A percentile compares a stretch with the other conserved stretches of the same genome.
Evolutionary conservation across 257 asterid genomes (phyloP).

Genomic region (Linaria vulgaris): DNA sequence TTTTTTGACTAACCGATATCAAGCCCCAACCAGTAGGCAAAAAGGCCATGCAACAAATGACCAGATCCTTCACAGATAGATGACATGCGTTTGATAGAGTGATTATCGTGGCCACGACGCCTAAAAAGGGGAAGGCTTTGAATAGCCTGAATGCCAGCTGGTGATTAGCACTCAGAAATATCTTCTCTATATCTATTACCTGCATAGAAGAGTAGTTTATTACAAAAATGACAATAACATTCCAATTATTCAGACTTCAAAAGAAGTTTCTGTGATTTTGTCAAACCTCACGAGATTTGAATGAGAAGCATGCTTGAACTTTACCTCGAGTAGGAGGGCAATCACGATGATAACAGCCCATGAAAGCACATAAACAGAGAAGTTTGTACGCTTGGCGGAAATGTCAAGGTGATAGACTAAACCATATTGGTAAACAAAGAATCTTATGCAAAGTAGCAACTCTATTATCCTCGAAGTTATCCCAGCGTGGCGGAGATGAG

Average conservation of each 20-base stretch:
- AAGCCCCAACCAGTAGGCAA: slow-evolving; percentile 98
- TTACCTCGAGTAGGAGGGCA: slow-evolving; percentile 81
- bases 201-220: slow-evolving; percentile 23
- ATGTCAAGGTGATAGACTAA: slow-evolving; percentile 93
- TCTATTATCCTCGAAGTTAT: slow-evolving; percentile 70
- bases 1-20: slow-evolving; percentile 60
- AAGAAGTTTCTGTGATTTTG: too few species aligned
- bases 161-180: slow-evolving; percentile 61
- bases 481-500: slow-evolving; percentile 80
- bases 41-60: slow-evolving; percentile 85
- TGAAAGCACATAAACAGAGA: slow-evolving; percentile 79
- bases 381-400: slow-evolving; percentile 67
- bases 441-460: slow-evolving; percentile 75
- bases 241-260: neutral
- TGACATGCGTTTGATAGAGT: slow-evolving; percentile 69
- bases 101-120: slow-evolving; percentile 70
- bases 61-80: slow-evolving; percentile 61
- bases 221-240: neutral
- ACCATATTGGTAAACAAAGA: slow-evolving; percentile 89
- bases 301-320: slow-evolving; percentile 9
- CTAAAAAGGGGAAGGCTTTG: slow-evolving; percentile 66
- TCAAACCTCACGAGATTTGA: neutral
- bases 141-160: slow-evolving; percentile 74
- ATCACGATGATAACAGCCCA: slow-evolving; percentile 80
- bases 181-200: slow-evolving; percentile 72